These are phyloP conservation scores for Ceratocystis alfenasii DNA, from an alignment of 2,329 filamentous ascomycete genomes.

Conservation along the genomic window DNA sequence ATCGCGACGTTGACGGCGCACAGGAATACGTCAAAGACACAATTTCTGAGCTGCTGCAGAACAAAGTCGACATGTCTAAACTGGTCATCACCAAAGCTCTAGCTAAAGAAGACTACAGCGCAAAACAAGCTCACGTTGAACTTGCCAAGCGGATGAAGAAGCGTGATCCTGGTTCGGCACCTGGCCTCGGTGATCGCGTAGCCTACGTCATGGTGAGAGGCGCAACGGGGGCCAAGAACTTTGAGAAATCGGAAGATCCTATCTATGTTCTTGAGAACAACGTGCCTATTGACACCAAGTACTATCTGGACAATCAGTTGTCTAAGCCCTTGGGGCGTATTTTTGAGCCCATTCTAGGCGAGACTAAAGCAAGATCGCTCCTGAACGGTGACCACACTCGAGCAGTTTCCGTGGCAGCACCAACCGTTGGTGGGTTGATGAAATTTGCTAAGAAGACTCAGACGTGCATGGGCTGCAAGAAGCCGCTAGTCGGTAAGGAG, in stretches of 20 bases:
- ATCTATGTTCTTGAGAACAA: slow-evolving; percentile 97
- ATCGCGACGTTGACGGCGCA: slow-evolving; percentile 77
- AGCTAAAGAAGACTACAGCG: slow-evolving; percentile 69
- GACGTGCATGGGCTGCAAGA: slow-evolving; percentile 99
- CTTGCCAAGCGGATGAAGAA: slow-evolving; percentile 94
- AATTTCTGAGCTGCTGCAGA: slow-evolving; percentile 88
- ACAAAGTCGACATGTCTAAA: slow-evolving; percentile 98
- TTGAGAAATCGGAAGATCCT: slow-evolving; percentile 92
- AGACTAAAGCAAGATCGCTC: slow-evolving; percentile 76
- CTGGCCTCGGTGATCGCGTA: slow-evolving; percentile 84
- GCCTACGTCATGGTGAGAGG: slow-evolving; percentile 97
- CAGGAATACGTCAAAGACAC: slow-evolving; percentile 97
- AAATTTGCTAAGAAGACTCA: slow-evolving; percentile 96
- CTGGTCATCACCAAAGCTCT: slow-evolving; percentile 97
- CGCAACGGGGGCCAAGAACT: slow-evolving; percentile 79
- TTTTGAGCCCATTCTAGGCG: slow-evolving; percentile 93
- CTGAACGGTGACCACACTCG: slow-evolving; percentile 89
- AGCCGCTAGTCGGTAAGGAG: slow-evolving; percentile 67
- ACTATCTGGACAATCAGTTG: slow-evolving; percentile 97
- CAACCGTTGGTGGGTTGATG: slow-evolving; percentile 87
- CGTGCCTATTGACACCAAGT: slow-evolving; percentile 92
- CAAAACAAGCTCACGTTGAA: slow-evolving; percentile 92
- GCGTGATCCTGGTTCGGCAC: slow-evolving; percentile 87
- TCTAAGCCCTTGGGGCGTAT: slow-evolving; percentile 89
- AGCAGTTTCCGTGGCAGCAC: slow-evolving; percentile 84